Evolutionary conservation across 495 filamentous ascomycete species (phyloP).

Genomic region (Oleoguttula mirabilis): DNA sequence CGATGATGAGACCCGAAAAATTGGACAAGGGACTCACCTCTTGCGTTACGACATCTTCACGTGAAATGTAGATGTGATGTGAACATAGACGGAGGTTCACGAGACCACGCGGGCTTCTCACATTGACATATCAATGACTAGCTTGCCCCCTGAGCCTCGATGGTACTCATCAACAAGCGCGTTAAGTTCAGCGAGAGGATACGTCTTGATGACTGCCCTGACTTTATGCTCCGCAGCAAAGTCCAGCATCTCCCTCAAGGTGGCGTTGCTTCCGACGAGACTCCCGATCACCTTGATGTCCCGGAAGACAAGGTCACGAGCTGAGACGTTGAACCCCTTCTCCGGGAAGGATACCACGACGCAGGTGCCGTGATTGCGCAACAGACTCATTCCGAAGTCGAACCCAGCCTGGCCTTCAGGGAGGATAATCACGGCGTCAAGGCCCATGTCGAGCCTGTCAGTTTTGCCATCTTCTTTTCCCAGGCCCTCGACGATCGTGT

Average conservation of each 20-base stretch:
- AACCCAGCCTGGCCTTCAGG: slow-evolving; percentile 32
- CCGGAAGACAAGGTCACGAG: slow-evolving; percentile 40
- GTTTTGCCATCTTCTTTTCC: slow-evolving; percentile 24
- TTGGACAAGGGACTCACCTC: too few species aligned
- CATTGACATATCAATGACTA: slow-evolving; percentile 32
- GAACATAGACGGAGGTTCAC: too few species aligned
- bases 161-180: slow-evolving; percentile 35
- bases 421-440: slow-evolving; percentile 35
- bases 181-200: slow-evolving; percentile 28
- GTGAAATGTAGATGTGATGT: too few species aligned
- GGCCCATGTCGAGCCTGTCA: slow-evolving; percentile 29
- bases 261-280: slow-evolving; percentile 34
- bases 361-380: slow-evolving; percentile 32
- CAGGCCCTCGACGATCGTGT: slow-evolving; percentile 1
- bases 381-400: slow-evolving; percentile 32
- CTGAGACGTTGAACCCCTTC: slow-evolving; percentile 29
- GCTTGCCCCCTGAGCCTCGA: slow-evolving; percentile 31
- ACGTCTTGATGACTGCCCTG: slow-evolving; percentile 29
- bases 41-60: too few species aligned
- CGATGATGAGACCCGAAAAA: too few species aligned
- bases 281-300: slow-evolving; percentile 40
- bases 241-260: slow-evolving; percentile 39
- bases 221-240: slow-evolving; percentile 39
- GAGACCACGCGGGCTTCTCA: too few species aligned
- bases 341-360: slow-evolving; percentile 32